Conservation (phyloP, 208 protist species). For the Herpetomonas muscarum region DNA sequence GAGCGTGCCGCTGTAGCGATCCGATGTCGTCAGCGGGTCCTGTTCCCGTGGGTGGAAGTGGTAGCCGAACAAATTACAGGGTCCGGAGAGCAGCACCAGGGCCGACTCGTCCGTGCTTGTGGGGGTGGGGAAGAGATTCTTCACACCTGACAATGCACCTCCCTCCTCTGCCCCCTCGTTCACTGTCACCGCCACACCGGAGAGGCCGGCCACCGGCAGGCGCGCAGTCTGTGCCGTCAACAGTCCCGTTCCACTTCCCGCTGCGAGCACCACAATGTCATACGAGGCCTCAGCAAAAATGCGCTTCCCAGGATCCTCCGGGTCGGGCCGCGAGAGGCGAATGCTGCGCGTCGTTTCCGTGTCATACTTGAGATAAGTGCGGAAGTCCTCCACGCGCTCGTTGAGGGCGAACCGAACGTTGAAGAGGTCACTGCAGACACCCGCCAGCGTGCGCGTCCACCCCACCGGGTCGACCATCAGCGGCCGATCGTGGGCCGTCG, state of each 20-base stretch:
- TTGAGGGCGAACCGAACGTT: constrained; percentile 55
- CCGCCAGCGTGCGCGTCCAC: constrained; percentile 68
- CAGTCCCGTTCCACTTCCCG: constrained; percentile 46
- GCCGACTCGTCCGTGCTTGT: constrained; percentile 5
- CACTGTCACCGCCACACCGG: constrained; percentile 37
- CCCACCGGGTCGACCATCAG: constrained; percentile 69
- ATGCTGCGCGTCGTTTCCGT: constrained; percentile 56
- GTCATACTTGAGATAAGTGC: constrained; percentile 63
- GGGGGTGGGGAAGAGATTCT: background rate
- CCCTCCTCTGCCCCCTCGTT: background rate
- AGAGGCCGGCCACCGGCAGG: constrained; percentile 65
- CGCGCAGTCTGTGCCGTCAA: constrained; percentile 54
- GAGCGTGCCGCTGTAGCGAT: background rate
- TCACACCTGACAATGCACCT: background rate
- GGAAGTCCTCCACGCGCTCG: constrained; percentile 40
- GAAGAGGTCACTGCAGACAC: constrained; percentile 40
- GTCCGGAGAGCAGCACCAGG: constrained; percentile 19
- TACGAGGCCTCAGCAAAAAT: constrained; percentile 32
- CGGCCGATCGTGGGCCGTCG: constrained; percentile 47
- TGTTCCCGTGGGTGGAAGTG: constrained; percentile 4
- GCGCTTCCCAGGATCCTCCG: constrained; percentile 17
- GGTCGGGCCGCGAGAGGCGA: constrained; percentile 32
- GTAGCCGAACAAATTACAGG: constrained; percentile 40
- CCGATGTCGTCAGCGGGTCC: background rate
- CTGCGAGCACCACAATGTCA: constrained; percentile 78